Evolutionary conservation across 305 asterid genomes (phyloP).

Genomic region (Fraxinus greggii): DNA sequence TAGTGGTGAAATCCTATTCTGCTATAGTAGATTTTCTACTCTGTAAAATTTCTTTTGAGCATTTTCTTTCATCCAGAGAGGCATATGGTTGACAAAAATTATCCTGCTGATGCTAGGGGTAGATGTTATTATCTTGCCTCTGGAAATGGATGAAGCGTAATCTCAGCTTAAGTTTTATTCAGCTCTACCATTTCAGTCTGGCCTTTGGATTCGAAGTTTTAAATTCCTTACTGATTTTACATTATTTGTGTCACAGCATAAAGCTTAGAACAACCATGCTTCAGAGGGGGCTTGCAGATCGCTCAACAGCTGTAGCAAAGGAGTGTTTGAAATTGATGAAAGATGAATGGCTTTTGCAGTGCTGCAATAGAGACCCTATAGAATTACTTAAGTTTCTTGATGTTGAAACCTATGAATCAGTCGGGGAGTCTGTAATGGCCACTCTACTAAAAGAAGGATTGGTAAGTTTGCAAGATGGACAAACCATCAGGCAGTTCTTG

Average conservation of each 20-base stretch:
- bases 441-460: constrained; percentile 67
- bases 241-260: constrained; percentile 54
- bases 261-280: constrained; percentile 80
- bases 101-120: neutral
- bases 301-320: constrained; percentile 69
- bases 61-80: constrained; percentile 2
- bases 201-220: constrained; percentile 12
- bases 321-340: constrained; percentile 83
- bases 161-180: neutral
- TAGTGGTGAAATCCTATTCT: neutral
- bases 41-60: neutral
- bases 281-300: constrained; percentile 93
- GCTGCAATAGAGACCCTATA: constrained; percentile 74
- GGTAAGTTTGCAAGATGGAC: constrained; percentile 61
- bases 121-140: neutral
- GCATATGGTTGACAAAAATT: neutral
- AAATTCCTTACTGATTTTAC: constrained; percentile 22
- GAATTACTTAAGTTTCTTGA: constrained; percentile 82
- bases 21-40: neutral
- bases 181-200: neutral
- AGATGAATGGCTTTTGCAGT: constrained; percentile 87
- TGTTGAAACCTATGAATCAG: constrained; percentile 94
- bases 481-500: constrained; percentile 55
- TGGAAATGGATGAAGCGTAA: constrained; percentile 3
- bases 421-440: constrained; percentile 72